These are phyloP conservation scores for Eremochloa ophiuroides DNA, from an alignment of 176 grass and related monocot species.

Conservation along the genomic window DNA sequence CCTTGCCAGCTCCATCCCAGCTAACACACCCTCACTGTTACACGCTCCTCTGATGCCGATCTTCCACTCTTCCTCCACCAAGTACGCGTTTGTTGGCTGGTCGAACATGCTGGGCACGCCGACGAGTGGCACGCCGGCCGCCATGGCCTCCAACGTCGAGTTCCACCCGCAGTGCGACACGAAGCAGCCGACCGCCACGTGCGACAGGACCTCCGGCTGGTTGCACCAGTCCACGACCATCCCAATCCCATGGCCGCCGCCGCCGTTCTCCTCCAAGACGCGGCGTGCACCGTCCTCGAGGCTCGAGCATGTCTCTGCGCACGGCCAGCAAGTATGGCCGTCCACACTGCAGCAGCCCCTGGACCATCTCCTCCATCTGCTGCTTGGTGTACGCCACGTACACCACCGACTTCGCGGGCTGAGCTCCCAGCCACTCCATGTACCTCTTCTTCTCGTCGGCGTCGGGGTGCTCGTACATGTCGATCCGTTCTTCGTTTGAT, in stretches of 20 bases:
- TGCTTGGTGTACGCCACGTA: slow-evolving; percentile 42
- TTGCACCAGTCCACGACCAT: too few relatives aligned
- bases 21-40: too few relatives aligned
- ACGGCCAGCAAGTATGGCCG: slow-evolving; percentile 45
- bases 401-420: slow-evolving; percentile 35
- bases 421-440: slow-evolving; percentile 43
- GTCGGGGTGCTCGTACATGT: slow-evolving; percentile 22
- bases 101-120: too few relatives aligned
- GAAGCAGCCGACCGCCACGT: too few relatives aligned
- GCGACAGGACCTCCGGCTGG: too few relatives aligned
- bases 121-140: too few relatives aligned
- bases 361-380: slow-evolving; percentile 43
- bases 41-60: too few relatives aligned
- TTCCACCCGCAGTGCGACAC: slow-evolving; percentile 57
- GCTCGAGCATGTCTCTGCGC: slow-evolving; percentile 27
- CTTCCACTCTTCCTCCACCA: too few relatives aligned
- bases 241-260: too few relatives aligned
- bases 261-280: too few relatives aligned
- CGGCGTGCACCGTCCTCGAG: background rate
- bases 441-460: slow-evolving; percentile 23
- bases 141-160: slow-evolving; percentile 35
- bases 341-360: slow-evolving; percentile 1
- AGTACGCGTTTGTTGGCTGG: too few relatives aligned
- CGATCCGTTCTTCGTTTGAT: background rate
- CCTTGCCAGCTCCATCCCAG: too few relatives aligned